Conservation (phyloP, 2,329 filamentous ascomycete species). For the Diaporthe citriasiana region DNA sequence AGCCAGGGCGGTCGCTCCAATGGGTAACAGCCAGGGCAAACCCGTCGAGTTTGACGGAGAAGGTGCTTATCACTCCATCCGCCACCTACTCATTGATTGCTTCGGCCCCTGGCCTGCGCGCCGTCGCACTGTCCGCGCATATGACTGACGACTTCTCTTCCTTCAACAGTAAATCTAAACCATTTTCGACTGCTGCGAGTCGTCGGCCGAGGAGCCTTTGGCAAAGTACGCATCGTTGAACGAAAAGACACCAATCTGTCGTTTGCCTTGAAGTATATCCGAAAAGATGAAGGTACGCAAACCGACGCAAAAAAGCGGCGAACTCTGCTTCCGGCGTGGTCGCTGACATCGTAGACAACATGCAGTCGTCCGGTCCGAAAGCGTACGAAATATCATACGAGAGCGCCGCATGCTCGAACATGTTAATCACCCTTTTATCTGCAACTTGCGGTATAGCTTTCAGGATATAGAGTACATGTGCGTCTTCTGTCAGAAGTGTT, state of each 20-base stretch:
- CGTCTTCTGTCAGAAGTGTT: conserved; percentile 52
- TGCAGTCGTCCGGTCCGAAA: conserved; percentile 94
- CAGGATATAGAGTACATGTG: conserved; percentile 99
- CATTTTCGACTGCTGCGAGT: conserved; percentile 96
- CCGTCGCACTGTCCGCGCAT: conserved; percentile 36
- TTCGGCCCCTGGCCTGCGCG: conserved; percentile 19
- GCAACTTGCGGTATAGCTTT: conserved; percentile 98
- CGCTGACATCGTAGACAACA: conserved; percentile 39
- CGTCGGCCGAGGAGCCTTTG: conserved; percentile 97
- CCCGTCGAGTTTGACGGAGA: conserved; percentile 93
- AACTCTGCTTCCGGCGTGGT: not conserved
- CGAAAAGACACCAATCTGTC: conserved; percentile 94
- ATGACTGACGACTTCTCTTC: conserved; percentile 39
- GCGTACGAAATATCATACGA: conserved; percentile 97
- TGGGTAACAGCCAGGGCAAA: conserved; percentile 97
- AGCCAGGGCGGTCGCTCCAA: conserved; percentile 55
- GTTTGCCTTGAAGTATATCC: conserved; percentile 97
- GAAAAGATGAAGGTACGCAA: conserved; percentile 92
- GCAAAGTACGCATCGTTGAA: conserved; percentile 98
- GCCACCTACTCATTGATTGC: not conserved
- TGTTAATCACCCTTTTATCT: conserved; percentile 97
- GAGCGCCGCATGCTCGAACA: conserved; percentile 98
- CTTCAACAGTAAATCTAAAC: conserved; percentile 85
- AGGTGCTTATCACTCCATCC: conserved; percentile 70
- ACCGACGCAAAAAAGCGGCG: not conserved